Evolutionary conservation across 2,329 filamentous ascomycete species (phyloP).

Genomic region (Fusarium longipes): DNA sequence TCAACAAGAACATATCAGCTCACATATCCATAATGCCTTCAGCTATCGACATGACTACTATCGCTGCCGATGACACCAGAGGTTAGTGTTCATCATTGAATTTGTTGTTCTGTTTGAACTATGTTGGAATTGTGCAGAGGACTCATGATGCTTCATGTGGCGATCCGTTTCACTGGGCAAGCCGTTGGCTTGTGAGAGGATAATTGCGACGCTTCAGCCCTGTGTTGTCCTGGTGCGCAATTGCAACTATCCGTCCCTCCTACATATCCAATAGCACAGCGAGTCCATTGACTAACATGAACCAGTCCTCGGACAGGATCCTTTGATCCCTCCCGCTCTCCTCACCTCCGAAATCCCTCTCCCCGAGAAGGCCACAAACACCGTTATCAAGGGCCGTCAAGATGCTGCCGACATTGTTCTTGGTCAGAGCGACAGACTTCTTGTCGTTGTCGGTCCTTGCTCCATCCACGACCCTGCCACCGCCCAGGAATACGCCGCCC

Average conservation of each 20-base stretch:
- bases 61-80: slow-evolving; percentile 60
- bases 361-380: slow-evolving; percentile 69
- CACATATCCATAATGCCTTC: slow-evolving; percentile 50
- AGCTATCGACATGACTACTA: slow-evolving; percentile 53
- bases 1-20: slow-evolving; percentile 30
- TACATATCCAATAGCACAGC: no score
- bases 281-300: slow-evolving; percentile 32
- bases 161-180: background rate
- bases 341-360: slow-evolving; percentile 88
- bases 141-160: slow-evolving; percentile 23
- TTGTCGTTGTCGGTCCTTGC: slow-evolving; percentile 95
- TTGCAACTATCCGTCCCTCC: background rate
- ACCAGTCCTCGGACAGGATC: slow-evolving; percentile 93
- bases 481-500: slow-evolving; percentile 87
- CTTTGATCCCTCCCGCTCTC: slow-evolving; percentile 87
- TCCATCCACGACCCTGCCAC: slow-evolving; percentile 94
- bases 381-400: slow-evolving; percentile 76
- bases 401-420: slow-evolving; percentile 80
- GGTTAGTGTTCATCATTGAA: slow-evolving; percentile 48
- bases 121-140: background rate
- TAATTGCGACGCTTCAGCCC: background rate
- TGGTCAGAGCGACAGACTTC: slow-evolving; percentile 83
- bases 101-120: background rate
- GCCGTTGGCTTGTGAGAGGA: background rate
- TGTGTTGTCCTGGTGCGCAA: background rate